Evolutionary conservation across 805 yeast species (phyloP).

Genomic region (Metschnikowia santaceciliae): DNA sequence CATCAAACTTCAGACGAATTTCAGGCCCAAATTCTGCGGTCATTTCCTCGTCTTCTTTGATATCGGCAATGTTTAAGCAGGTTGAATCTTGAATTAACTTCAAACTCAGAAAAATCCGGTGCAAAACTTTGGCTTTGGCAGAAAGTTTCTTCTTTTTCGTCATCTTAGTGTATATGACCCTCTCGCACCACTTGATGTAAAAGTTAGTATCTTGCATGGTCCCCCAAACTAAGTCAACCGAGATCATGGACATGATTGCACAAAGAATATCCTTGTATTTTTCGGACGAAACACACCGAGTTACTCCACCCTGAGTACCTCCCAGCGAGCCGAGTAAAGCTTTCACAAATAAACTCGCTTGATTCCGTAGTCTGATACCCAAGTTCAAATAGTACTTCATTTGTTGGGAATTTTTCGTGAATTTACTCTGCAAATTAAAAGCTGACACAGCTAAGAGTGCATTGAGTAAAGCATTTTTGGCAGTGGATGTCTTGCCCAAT

Average conservation of each 20-base stretch:
- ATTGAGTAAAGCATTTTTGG: slow-evolving; percentile 72
- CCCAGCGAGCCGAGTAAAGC: slow-evolving; percentile 42
- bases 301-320: slow-evolving; percentile 37
- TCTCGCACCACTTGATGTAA: slow-evolving; percentile 73
- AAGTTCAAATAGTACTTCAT: slow-evolving; percentile 67
- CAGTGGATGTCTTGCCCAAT: slow-evolving; percentile 67
- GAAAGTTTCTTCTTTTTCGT: slow-evolving; percentile 58
- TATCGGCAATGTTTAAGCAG: slow-evolving; percentile 35
- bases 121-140: slow-evolving; percentile 71
- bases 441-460: slow-evolving; percentile 81
- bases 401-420: slow-evolving; percentile 58
- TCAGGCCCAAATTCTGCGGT: slow-evolving; percentile 29
- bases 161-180: slow-evolving; percentile 68
- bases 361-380: slow-evolving; percentile 70
- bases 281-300: slow-evolving; percentile 48
- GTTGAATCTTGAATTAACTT: slow-evolving; percentile 78
- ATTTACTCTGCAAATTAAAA: slow-evolving; percentile 71
- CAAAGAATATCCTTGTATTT: slow-evolving; percentile 81
- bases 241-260: slow-evolving; percentile 80
- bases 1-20: slow-evolving; percentile 19
- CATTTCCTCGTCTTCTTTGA: slow-evolving; percentile 32
- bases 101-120: slow-evolving; percentile 71
- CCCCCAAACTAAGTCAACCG: slow-evolving; percentile 88
- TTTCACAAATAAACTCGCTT: slow-evolving; percentile 66
- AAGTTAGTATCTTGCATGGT: slow-evolving; percentile 80